These are phyloP conservation scores for Meyerozyma guilliermondii DNA, from an alignment of 1,139 yeast genomes.

Conservation along the genomic window DNA sequence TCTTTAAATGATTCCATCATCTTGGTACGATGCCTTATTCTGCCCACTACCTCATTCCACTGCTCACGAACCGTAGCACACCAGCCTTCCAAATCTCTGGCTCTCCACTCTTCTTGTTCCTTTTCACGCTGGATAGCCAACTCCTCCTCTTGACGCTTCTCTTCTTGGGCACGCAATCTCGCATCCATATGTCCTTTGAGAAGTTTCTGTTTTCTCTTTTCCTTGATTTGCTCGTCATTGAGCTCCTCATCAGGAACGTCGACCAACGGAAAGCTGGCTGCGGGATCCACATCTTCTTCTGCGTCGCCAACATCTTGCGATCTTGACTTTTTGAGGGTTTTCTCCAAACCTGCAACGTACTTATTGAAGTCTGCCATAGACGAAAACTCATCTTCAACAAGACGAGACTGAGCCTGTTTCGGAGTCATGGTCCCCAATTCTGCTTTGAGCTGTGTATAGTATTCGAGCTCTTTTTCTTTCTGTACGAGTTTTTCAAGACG, in stretches of 20 bases:
- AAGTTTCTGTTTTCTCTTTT: conserved; percentile 77
- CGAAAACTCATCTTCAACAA: conserved; percentile 74
- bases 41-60: conserved; percentile 51
- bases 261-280: conserved; percentile 64
- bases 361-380: conserved; percentile 68
- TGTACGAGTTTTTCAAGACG: conserved; percentile 74
- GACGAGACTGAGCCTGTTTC: conserved; percentile 35
- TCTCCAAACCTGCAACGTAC: conserved; percentile 62
- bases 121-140: conserved; percentile 47
- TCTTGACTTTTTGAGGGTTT: conserved; percentile 62
- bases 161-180: conserved; percentile 74
- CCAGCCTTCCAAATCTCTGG: conserved; percentile 75
- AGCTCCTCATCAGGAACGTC: conserved; percentile 83
- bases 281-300: conserved; percentile 44
- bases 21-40: conserved; percentile 63
- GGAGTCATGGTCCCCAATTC: conserved; percentile 47
- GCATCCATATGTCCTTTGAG: conserved; percentile 88
- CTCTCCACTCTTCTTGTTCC: conserved; percentile 76
- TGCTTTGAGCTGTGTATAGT: conserved; percentile 55
- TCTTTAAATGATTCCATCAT: conserved; percentile 77
- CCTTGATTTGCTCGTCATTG: conserved; percentile 74
- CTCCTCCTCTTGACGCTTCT: conserved; percentile 51
- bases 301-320: conserved; percentile 60
- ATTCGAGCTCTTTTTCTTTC: conserved; percentile 75
- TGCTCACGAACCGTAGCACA: conserved; percentile 61